Base-by-base conservation (phyloP, 352 stramenopile genomes). In the Phytophthora rubi region DNA sequence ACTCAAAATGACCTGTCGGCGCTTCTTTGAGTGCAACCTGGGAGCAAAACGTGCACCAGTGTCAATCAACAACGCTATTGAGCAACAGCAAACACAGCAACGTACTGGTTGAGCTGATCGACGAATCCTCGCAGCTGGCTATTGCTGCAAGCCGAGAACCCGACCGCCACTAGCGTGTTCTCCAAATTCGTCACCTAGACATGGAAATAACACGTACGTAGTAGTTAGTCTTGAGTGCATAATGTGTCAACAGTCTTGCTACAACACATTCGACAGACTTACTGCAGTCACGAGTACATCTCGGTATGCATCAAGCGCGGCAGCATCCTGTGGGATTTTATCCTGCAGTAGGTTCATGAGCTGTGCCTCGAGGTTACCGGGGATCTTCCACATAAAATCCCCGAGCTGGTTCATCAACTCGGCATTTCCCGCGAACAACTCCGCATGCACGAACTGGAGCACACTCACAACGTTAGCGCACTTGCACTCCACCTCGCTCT, bases 21-120 rank as follows among this genome's bases (percentile, higher is more conserved):
- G 76, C 61, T 91, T 92, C 62, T 90, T 92, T 0, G 81, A 82
- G 52, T 92, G 86, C 26, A 94, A 62, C 48, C 86, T 94, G 42
- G 10, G 26, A 61, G 18, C 13, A 59, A 62, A 60, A 6, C 3
- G 48, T 32, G 23, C 21, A 16, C 4, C 23, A 13, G 4, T 21
- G 33, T 61, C 23, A 72, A 28, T 13, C 28, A 32, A 4, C 44
- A n/a, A 18, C 21, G n/a, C 8, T 5, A 15, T 48, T 21, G 15
- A 10, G 15, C 16, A 7, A 21, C 13, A 23, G 48, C 35, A 53
- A 70, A 16, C 7, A 16, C 1, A 2, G 5, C 39, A 62, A 72
- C 74, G 26, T 76, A 94, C 86, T 91, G 68, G 30, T 86, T 82
- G 26, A 94, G 78, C 30, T 92, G 78, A 32, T 79, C 71, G 42